phyloP scores from a whole-genome alignment of 768 basidiomycete genomes.

The Mycena haematopus region DNA sequence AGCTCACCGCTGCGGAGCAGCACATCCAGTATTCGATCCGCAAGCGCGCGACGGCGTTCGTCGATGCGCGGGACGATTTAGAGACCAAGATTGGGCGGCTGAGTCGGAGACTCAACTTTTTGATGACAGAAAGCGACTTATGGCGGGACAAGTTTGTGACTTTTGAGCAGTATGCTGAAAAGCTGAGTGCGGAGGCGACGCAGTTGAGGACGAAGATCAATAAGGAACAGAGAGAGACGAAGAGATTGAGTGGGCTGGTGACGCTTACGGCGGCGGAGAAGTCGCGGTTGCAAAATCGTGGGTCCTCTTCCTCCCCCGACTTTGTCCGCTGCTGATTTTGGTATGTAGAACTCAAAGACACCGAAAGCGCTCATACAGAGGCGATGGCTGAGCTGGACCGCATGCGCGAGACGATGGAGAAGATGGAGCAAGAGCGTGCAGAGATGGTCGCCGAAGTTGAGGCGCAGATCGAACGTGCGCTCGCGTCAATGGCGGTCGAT shows the following conservation, averaged over 20 bases:
- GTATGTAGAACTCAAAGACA: conserved; percentile 74
- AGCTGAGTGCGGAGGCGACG: conserved; percentile 83
- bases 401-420: conserved; percentile 87
- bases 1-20: conserved; percentile 82
- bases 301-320: conserved; percentile 38
- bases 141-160: conserved; percentile 95
- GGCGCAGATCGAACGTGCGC: conserved; percentile 86
- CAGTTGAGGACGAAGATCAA: conserved; percentile 89
- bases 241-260: conserved; percentile 80
- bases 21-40: conserved; percentile 88
- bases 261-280: conserved; percentile 82
- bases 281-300: conserved; percentile 77
- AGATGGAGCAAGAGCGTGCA: conserved; percentile 85
- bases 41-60: conserved; percentile 92
- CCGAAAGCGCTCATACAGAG: conserved; percentile 80
- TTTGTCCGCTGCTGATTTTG: conserved; percentile 3
- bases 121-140: conserved; percentile 89
- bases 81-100: conserved; percentile 93
- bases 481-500: conserved; percentile 85
- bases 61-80: conserved; percentile 91
- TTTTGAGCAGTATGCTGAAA: conserved; percentile 94
- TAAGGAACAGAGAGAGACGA: conserved; percentile 89
- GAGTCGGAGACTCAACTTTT: conserved; percentile 84
- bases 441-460: conserved; percentile 95
- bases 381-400: conserved; percentile 81